Conservation (phyloP, 345 rosid genomes). For the Barbarea vulgaris region DNA sequence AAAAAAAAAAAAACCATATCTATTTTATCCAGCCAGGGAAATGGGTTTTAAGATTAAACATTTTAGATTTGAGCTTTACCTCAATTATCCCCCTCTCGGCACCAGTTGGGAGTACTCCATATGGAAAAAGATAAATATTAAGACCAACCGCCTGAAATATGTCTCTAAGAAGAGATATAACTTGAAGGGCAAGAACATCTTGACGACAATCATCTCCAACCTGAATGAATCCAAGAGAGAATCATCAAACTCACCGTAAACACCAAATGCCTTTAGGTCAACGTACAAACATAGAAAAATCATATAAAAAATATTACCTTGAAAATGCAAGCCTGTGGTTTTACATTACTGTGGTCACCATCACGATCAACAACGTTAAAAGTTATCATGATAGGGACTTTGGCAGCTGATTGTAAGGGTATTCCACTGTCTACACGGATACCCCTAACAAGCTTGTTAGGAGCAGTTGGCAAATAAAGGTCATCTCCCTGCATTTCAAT, state of each 20-base stretch:
- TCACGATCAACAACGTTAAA: slow-evolving; percentile 89
- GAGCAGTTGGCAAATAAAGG: slow-evolving; percentile 94
- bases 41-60: neutral
- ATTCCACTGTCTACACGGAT: slow-evolving; percentile 93
- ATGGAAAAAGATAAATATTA: slow-evolving; percentile 88
- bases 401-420: slow-evolving; percentile 97
- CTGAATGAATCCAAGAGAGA: slow-evolving; percentile 51
- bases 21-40: neutral
- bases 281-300: neutral
- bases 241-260: slow-evolving; percentile 14
- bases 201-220: slow-evolving; percentile 99
- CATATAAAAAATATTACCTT: slow-evolving; percentile 55
- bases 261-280: slow-evolving; percentile 20
- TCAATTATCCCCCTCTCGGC: slow-evolving; percentile 94
- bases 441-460: slow-evolving; percentile 87
- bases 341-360: slow-evolving; percentile 61
- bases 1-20: slow-evolving; percentile 3
- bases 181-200: slow-evolving; percentile 99
- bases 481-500: slow-evolving; percentile 86
- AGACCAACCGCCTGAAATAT: slow-evolving; percentile 87
- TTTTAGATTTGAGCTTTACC: slow-evolving; percentile 47
- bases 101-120: slow-evolving; percentile 99
- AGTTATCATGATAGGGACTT: slow-evolving; percentile 95
- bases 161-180: slow-evolving; percentile 88
- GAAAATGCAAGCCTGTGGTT: slow-evolving; percentile 96